Percentiles rank a stretch among this genome's conserved stretches.
phyloP scores from a whole-genome alignment of 2,329 filamentous ascomycete species.

The Magnaporthiopsis rhizophila region DNA sequence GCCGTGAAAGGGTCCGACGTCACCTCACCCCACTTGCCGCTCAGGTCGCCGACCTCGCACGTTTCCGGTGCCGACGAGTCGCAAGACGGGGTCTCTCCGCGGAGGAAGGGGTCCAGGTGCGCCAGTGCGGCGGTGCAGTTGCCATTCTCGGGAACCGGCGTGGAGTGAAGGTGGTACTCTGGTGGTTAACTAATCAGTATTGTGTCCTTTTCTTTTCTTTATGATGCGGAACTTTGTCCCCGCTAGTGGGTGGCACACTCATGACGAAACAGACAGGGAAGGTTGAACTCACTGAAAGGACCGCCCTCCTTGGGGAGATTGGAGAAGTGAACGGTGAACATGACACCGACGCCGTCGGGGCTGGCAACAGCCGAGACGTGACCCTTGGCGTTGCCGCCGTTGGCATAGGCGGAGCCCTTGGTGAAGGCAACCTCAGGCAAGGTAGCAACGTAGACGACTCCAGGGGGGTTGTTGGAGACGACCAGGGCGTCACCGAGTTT shows the following conservation, averaged over 20 bases:
- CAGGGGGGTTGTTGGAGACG: conserved; percentile 47
- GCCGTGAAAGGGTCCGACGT: conserved; percentile 38
- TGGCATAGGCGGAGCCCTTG: conserved; percentile 31
- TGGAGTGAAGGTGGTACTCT: conserved; percentile 68
- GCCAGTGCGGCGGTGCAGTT: conserved; percentile 62
- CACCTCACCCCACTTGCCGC: conserved; percentile 64
- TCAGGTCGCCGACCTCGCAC: conserved; percentile 71
- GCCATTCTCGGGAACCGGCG: conserved; percentile 54
- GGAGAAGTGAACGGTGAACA: conserved; percentile 22
- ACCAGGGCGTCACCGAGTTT: conserved; percentile 14
- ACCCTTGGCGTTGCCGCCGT: conserved; percentile 42
- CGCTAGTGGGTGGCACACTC: not conserved
- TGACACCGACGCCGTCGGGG: conserved; percentile 22
- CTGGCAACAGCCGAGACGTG: conserved; percentile 19
- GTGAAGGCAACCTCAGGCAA: conserved; percentile 48
- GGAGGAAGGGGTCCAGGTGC: conserved; percentile 64
- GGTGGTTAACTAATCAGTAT: conserved; percentile 12
- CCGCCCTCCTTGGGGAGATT: conserved; percentile 24
- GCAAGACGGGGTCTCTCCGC: conserved; percentile 55
- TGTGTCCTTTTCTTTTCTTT: not conserved
- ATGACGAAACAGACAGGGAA: conserved; percentile 17
- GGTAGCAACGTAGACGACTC: conserved; percentile 44
- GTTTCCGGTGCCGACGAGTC: conserved; percentile 46
- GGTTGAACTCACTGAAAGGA: conserved; percentile 28
- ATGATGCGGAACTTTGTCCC: not conserved